A percentile compares a stretch with the other conserved stretches of the same genome.
phyloP scores from a whole-genome alignment of 768 basidiomycete species.

The Boletus barrowsii region DNA sequence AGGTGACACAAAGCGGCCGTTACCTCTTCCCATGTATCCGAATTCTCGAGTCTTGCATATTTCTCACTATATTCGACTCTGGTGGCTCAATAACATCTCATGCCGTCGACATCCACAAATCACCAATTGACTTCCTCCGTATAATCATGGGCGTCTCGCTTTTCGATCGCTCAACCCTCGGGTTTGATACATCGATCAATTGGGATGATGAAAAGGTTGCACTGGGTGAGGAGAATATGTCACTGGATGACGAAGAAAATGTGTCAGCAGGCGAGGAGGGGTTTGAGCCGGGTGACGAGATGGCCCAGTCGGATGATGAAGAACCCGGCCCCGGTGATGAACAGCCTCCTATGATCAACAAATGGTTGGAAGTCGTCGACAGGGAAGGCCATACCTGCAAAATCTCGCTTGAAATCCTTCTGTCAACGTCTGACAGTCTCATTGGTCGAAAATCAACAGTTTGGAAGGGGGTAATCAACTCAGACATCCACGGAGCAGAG shows the following conservation, averaged over 20 bases:
- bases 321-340: too few species aligned
- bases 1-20: background rate
- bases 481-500: too few species aligned
- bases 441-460: background rate
- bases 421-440: background rate
- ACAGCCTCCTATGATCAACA: too few species aligned
- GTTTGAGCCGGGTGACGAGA: too few species aligned
- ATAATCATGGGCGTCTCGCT: background rate
- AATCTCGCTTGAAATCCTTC: background rate
- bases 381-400: too few species aligned
- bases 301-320: too few species aligned
- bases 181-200: background rate
- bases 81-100: background rate
- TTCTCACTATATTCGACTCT: background rate
- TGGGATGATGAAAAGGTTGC: background rate
- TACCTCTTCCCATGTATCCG: background rate
- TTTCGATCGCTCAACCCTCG: background rate
- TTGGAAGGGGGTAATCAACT: background rate
- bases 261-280: too few species aligned
- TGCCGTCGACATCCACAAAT: background rate
- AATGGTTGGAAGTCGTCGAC: too few species aligned
- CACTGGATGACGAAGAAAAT: too few species aligned
- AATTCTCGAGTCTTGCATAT: background rate
- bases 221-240: too few species aligned
- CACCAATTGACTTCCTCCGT: background rate